Conservation (phyloP, 192 early-diverging fungal genomes). For the Coemansia sp. region DNA sequence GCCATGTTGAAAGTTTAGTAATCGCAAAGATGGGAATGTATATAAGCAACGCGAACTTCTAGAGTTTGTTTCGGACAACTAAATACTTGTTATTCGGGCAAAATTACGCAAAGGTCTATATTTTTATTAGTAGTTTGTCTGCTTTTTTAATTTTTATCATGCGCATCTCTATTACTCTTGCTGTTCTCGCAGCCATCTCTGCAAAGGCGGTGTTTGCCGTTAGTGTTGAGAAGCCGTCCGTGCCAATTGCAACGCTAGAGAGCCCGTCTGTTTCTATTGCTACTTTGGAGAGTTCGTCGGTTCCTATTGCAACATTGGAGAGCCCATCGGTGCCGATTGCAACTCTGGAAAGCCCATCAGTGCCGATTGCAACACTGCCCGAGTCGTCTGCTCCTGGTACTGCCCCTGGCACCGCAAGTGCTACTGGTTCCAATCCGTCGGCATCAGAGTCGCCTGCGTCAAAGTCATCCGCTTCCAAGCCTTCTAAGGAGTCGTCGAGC, state of each 20-base stretch:
- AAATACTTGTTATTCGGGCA: conserved; percentile 3
- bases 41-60: conserved; percentile 1
- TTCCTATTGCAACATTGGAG: not conserved
- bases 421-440: not conserved
- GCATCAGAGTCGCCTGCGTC: conserved; percentile 9
- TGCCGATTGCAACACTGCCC: too few relatives aligned
- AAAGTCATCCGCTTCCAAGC: not conserved
- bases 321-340: not conserved
- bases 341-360: not conserved
- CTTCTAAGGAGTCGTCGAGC: not conserved
- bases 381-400: too few relatives aligned
- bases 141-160: conserved; percentile 13
- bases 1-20: not conserved
- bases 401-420: conserved; percentile 4
- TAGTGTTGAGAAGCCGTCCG: not conserved
- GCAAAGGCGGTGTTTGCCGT: conserved; percentile 26
- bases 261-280: not conserved
- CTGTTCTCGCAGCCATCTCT: conserved; percentile 31
- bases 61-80: not conserved
- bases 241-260: not conserved
- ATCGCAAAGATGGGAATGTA: not conserved
- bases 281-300: not conserved
- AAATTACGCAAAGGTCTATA: not conserved
- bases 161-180: conserved; percentile 32
- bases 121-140: conserved; percentile 5